Evolutionary conservation across 768 basidiomycete species (phyloP), one percentile per base, ranked within the genome.

Genomic region (Hygrophorus russula): DNA sequence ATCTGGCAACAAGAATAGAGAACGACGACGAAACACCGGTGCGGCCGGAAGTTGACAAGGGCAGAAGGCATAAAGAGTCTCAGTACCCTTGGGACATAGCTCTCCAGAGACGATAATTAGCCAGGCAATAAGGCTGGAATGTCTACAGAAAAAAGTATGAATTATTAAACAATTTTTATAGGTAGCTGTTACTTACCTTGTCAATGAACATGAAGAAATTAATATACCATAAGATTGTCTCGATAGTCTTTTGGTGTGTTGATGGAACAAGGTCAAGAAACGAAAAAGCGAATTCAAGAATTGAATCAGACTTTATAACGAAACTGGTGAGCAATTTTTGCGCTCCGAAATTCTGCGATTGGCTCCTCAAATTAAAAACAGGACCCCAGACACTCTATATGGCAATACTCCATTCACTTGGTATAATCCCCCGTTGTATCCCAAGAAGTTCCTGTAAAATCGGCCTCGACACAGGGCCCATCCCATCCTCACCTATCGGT

Each of bases 391-490:
- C 50, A 64, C 45, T 57, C 62, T 56, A 49, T 30, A 73, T 62
- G 12, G 60, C 51, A 18, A 84, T 78, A 56, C 78, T 84, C 90
- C 90, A 94, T 20, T 82, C 77, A 57, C 84, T 85, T 35, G 73
- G 65, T 44, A 90, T 79, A 49, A 64, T 61, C 3, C 90, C 90
- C 48, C 78, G 81, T 62, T 94, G 89, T 43, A 86, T 78, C 67
- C 71, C 87, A 24, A 80, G 68, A n/a, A 96, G 68, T 51, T 80
- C 75, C 41, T 71, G 71, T 61, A 80, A 76, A 31, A 94, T 67
- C 13, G 76, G 77, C 11, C 73, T 69, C 9, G 84, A 85, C 11
- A 96, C 69, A 0, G 80, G 78, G 0, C 90, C 90, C 77, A 92
- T 78, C 0, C 88, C 89, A 47, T 77, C 81, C 44, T 65, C 62